Base-by-base conservation (phyloP, 164 flowering plant genomes). In the Liquidambar formosana region DNA sequence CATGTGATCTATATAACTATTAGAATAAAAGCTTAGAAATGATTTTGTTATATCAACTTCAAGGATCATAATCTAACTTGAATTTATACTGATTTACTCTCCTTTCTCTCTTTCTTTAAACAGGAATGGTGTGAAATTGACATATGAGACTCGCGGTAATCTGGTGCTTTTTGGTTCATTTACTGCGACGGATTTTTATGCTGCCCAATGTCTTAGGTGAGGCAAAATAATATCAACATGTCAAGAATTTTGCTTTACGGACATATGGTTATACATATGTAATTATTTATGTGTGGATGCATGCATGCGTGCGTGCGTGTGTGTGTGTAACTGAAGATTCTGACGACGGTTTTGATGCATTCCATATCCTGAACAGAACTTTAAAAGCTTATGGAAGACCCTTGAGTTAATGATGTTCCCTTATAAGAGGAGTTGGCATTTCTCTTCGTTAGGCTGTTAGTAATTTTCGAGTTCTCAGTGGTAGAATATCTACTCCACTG, bases 151-250 rank as follows among this genome's bases (percentile, higher is more conserved):
- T 26, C 97, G 97, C 61, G 86, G 86, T 28, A 95, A 84, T 75
- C 68, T 90, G 80, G 89, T 89, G 44, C 80, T 95, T 28, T 91
- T 89, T 51, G 70, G 73, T 51, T 80, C 97, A 69, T 91, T 91
- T 70, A 73, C 91, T 68, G 96, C 93, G 27, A 65, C 93, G 49
- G 97, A 95, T 60, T 95, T 89, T 78, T 85, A 93, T 70, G 79
- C 97, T 64, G 94, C 97, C 38, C 97, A 91, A 61, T 64, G 96
- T 74, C 74, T 95, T 41, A 89, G 97, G 97, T 90, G 74, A 80
- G 89, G 56, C 41, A 57, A 60, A 60, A 27, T 44, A 51, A 28
- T 33, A 51, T 44, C 9, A 61, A 11, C 53, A 59, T 41, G 27
- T 33, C 23, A 18, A n/a, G 28, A 12, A 28, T 19, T 28, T 61